Evolutionary conservation across 352 stramenopile species (phyloP).

Genomic region (Globisporangium acanthophoron): DNA sequence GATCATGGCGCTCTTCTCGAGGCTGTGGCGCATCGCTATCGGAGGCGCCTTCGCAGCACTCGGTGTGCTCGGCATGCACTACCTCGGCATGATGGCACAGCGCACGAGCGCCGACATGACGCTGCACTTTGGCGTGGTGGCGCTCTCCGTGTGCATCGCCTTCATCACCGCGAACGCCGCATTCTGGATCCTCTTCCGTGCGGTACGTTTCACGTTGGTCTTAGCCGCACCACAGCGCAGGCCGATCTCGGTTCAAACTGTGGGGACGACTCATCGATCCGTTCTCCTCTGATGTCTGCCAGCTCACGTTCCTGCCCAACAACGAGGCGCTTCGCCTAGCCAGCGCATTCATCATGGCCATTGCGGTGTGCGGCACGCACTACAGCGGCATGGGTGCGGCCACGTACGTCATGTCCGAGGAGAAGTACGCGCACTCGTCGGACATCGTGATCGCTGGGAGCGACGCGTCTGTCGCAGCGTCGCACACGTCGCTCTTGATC

Average conservation of each 20-base stretch:
- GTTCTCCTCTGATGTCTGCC: neutral
- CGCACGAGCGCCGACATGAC: constrained; percentile 35
- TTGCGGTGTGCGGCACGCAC: constrained; percentile 56
- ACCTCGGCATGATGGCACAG: constrained; percentile 61
- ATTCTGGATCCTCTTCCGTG: constrained; percentile 68
- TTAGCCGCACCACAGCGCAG: too few relatives aligned
- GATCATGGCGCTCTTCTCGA: constrained; percentile 48
- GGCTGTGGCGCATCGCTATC: constrained; percentile 34
- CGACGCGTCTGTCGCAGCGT: constrained; percentile 29
- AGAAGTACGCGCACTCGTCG: constrained; percentile 15
- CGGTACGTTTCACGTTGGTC: neutral
- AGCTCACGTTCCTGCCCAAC: constrained; percentile 51
- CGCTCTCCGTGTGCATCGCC: constrained; percentile 37
- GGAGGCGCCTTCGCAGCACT: constrained; percentile 44
- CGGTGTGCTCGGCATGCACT: constrained; percentile 69
- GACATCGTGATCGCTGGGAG: constrained; percentile 28
- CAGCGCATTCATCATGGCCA: constrained; percentile 53
- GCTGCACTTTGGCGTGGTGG: constrained; percentile 29
- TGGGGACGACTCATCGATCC: neutral
- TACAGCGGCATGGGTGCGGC: constrained; percentile 49
- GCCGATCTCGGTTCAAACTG: too few relatives aligned
- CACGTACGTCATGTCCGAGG: constrained; percentile 24
- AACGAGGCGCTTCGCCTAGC: constrained; percentile 36
- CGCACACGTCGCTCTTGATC: constrained; percentile 34
- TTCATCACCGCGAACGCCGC: constrained; percentile 49